A percentile compares a stretch with the other conserved stretches of the same genome.
Evolutionary conservation across 306 rosid genomes (phyloP).

Genomic region (Gleditsia sinensis): DNA sequence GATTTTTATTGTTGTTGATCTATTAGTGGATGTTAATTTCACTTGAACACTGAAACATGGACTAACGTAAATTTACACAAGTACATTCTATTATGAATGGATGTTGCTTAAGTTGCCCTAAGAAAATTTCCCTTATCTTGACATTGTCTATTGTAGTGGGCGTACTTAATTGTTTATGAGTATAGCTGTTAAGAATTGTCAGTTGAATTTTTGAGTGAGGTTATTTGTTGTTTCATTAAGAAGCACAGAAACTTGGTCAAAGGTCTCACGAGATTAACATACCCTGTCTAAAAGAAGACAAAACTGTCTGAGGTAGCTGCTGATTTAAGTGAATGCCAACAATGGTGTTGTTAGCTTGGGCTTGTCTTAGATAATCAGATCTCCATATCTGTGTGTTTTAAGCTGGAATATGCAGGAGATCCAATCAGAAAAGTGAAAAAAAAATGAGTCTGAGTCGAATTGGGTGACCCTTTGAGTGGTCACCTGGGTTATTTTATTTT

Average conservation of each 20-base stretch:
- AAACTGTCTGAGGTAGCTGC: neutral
- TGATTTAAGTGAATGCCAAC: neutral
- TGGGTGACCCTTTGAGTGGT: too few species aligned
- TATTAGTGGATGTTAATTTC: conserved; percentile 20
- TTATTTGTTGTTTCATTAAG: conserved; percentile 15
- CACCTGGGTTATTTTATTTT: too few species aligned
- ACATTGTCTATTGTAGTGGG: neutral
- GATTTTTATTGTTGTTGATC: conserved; percentile 15
- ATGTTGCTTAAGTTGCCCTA: conserved; percentile 25
- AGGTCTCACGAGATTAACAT: conserved; percentile 5
- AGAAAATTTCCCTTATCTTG: neutral
- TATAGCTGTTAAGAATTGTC: conserved; percentile 5
- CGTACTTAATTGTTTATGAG: neutral
- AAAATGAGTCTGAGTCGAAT: neutral
- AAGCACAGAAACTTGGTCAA: conserved; percentile 10
- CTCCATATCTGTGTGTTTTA: neutral
- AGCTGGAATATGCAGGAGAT: neutral
- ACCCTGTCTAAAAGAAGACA: neutral
- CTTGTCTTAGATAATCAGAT: neutral
- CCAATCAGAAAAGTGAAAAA: neutral
- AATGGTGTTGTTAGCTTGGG: neutral
- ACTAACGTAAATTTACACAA: neutral
- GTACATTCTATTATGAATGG: neutral
- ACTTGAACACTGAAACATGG: neutral
- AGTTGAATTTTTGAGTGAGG: neutral